Base-by-base conservation (phyloP, 1,284 basidiomycete species). In the Apiotrichum sp. region DNA sequence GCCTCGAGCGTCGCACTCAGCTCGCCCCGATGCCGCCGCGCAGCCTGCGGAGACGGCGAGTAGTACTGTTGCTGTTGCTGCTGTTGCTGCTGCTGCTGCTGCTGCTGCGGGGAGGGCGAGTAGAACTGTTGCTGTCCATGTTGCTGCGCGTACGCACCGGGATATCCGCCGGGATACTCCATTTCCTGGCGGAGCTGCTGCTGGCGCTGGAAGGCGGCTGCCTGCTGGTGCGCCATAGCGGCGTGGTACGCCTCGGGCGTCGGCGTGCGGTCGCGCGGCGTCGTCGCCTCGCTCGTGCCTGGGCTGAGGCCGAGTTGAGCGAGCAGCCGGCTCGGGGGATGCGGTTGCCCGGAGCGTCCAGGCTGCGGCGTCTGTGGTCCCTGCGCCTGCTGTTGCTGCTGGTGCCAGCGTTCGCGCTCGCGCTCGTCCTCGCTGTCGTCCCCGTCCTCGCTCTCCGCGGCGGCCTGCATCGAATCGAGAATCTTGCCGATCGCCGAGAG, bases 401-500 rank as follows among this genome's bases (percentile, higher is more conserved):
- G 13, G 11, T 43, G 16, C 11, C n/a, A 11, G 22, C 46, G 46
- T 3, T 13, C 33, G 46, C 39, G 47, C 7, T 49, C 38, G 38
- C 65, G 53, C 67, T 49, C 62, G 43, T 66, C 53, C 41, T 67
- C 66, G 1, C 57, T 57, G 29, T 62, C 61, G 44, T 62, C 61
- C 49, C 57, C 53, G 57, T 68, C 61, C 47, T 56, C 53, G 41
- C 58, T 61, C 52, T 66, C 65, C 39, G 59, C 67, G n/a, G 61
- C 59, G 86, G 87, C 64, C 81, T 86, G 66, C 62, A 75, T 75
- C 10, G 59, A 60, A 44, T 75, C 72, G 68, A 96, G 86, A 61
- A 96, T 91, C 58, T 87, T 84, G 8, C 89, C 84, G 52, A 96
- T 87, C 1, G 91, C 89, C 59, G 80, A 88, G 11, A 96, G 80